Base-by-base conservation (phyloP, 2,329 filamentous ascomycete species). In the Chrysoporthe austroafricana region DNA sequence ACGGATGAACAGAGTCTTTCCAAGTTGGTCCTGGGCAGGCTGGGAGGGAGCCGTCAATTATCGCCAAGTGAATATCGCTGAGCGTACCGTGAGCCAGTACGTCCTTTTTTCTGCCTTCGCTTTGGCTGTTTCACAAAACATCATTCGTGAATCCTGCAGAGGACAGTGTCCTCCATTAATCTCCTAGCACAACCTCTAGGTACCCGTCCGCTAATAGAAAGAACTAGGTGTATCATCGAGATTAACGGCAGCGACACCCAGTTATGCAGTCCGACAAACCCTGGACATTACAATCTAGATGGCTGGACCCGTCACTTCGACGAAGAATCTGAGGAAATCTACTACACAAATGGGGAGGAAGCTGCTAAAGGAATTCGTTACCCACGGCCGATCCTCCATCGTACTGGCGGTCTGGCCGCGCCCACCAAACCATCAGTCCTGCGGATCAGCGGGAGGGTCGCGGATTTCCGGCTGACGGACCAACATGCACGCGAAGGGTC, bases 21-120 rank as follows among this genome's bases (percentile, higher is more conserved):
- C 66, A 26, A 64, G 62, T 32, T 68, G 66, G 66, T 64, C 66
- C 36, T 68, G 66, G 66, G 66, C 66, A 21, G 66, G 66, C 18
- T 68, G 66, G 66, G 57, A 44, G 4, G 66, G 66, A 16, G 18
- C 36, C 18, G 62, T 68, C 4, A 36, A 39, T 2, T 68, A 68
- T 39, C 21, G 36, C 11, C 26, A 46, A 21, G 39, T 54, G 39
- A 65, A 64, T 58, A 60, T 68, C 11, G 58, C 62, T n/a, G 62
- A 68, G 36, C 64, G 57, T 32, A 68, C 56, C 34, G 62, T 63
- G 11, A 65, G 66, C 58, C 66, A 68, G 48, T 57, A n/a, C 32
- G 52, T 36, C 32, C 3, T n/a, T 26, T 18, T 36, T 56, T n/a
- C 48, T 4, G 9, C n/a, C n/a, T 26, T 1, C 21, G 4, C 7